Conservation (phyloP, 2,329 filamentous ascomycete species). For the Pseudonectria foliicola region DNA sequence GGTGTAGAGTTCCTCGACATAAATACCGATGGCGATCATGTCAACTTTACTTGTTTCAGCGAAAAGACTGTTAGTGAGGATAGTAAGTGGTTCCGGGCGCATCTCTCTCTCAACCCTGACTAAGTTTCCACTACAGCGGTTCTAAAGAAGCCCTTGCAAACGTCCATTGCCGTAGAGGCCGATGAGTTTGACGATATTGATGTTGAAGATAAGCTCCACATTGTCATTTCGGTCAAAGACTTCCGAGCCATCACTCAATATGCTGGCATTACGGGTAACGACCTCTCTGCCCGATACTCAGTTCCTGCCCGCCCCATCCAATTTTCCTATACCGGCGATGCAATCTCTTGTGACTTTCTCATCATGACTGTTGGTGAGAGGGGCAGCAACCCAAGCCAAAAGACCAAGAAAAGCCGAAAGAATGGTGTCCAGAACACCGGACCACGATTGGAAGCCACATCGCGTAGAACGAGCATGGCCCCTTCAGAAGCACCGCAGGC, state of each 20-base stretch:
- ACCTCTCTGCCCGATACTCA: slow-evolving; percentile 63
- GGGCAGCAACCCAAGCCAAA: slow-evolving; percentile 40
- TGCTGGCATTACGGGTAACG: slow-evolving; percentile 61
- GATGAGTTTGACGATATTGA: slow-evolving; percentile 71
- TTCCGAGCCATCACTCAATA: slow-evolving; percentile 74
- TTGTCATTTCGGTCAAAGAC: slow-evolving; percentile 76
- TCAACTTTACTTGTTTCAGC: slow-evolving; percentile 75
- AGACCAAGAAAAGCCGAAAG: slow-evolving; percentile 40
- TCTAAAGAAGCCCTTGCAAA: slow-evolving; percentile 72
- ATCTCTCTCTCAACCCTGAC: neutral
- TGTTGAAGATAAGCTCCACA: slow-evolving; percentile 68
- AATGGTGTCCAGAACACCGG: slow-evolving; percentile 25
- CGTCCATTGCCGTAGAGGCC: slow-evolving; percentile 68
- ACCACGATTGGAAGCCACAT: slow-evolving; percentile 41
- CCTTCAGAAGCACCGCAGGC: slow-evolving; percentile 26
- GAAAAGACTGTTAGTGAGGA: slow-evolving; percentile 66
- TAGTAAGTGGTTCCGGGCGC: slow-evolving; percentile 21
- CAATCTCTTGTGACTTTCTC: slow-evolving; percentile 67
- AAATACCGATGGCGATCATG: slow-evolving; percentile 63
- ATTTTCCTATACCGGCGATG: slow-evolving; percentile 61
- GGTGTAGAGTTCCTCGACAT: slow-evolving; percentile 77
- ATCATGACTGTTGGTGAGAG: slow-evolving; percentile 74
- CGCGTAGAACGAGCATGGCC: slow-evolving; percentile 36
- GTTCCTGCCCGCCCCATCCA: slow-evolving; percentile 64
- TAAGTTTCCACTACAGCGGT: slow-evolving; percentile 45